phyloP scores from a whole-genome alignment of 1,284 basidiomycete genomes.

The Fistulina hepatica region DNA sequence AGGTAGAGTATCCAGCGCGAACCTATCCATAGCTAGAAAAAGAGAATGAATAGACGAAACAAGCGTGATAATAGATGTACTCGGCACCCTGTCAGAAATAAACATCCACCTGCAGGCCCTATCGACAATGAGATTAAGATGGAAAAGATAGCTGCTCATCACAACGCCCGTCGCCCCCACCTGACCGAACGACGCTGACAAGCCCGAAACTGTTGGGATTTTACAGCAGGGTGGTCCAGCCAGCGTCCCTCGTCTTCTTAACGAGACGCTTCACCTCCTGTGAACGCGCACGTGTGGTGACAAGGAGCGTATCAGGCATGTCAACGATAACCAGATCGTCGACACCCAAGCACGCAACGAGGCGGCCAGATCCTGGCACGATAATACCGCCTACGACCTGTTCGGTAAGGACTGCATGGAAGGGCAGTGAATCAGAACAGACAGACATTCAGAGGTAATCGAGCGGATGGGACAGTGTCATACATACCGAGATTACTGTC shows the following conservation, averaged over 20 bases:
- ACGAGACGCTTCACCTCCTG: slow-evolving; percentile 69
- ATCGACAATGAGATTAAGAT: too few relatives aligned
- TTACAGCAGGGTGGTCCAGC: slow-evolving; percentile 56
- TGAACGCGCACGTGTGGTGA: slow-evolving; percentile 74
- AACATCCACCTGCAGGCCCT: too few relatives aligned
- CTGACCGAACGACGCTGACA: too few relatives aligned
- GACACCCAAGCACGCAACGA: slow-evolving; percentile 70
- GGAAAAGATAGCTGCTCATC: too few relatives aligned
- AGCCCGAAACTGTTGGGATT: too few relatives aligned
- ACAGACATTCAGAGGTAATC: slow-evolving; percentile 1
- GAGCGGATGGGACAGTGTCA: slow-evolving; percentile 1
- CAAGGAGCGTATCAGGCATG: slow-evolving; percentile 75
- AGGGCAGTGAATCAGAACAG: too few relatives aligned
- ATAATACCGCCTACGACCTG: slow-evolving; percentile 79
- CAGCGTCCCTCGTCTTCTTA: slow-evolving; percentile 61
- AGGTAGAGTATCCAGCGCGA: too few relatives aligned
- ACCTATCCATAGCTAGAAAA: too few relatives aligned
- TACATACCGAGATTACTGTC: slow-evolving; percentile 54
- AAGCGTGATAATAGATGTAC: too few relatives aligned
- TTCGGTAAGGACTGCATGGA: slow-evolving; percentile 70
- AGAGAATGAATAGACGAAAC: too few relatives aligned
- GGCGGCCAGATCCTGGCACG: slow-evolving; percentile 71
- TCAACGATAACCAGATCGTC: slow-evolving; percentile 80
- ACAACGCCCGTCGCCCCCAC: too few relatives aligned
- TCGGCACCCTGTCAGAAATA: too few relatives aligned